phyloP scores from a whole-genome alignment of 169 alveolate species.

The Cryptosporidium tyzzeri region DNA sequence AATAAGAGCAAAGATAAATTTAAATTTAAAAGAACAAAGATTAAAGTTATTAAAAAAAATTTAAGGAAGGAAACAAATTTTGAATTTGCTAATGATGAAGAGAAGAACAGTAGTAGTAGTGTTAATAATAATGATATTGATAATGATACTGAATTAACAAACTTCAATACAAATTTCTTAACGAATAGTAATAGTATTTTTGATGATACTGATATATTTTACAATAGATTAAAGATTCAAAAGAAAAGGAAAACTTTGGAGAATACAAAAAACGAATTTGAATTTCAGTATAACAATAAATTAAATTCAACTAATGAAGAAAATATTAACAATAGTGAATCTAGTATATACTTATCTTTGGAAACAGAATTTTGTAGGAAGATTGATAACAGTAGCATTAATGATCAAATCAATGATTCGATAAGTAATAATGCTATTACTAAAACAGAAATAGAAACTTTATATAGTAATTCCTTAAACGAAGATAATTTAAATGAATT shows the following conservation, averaged over 20 bases:
- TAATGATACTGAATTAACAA: background rate
- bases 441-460: background rate
- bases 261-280: conserved; percentile 7
- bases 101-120: too few relatives aligned
- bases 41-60: conserved; percentile 25
- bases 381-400: background rate
- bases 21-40: conserved; percentile 39
- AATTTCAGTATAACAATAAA: background rate
- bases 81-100: background rate
- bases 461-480: background rate
- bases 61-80: background rate
- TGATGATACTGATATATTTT: conserved; percentile 29
- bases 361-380: conserved; percentile 61
- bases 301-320: background rate
- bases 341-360: conserved; percentile 26
- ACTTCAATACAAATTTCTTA: conserved; percentile 29
- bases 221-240: conserved; percentile 21
- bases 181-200: conserved; percentile 23
- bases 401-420: background rate
- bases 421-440: background rate
- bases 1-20: background rate
- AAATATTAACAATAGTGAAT: background rate
- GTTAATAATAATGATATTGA: background rate
- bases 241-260: conserved; percentile 17
- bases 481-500: background rate